Percentiles rank a stretch among this genome's conserved stretches.
Conservation (phyloP, 2,329 filamentous ascomycete species). For the Colletotrichum tofieldiae region DNA sequence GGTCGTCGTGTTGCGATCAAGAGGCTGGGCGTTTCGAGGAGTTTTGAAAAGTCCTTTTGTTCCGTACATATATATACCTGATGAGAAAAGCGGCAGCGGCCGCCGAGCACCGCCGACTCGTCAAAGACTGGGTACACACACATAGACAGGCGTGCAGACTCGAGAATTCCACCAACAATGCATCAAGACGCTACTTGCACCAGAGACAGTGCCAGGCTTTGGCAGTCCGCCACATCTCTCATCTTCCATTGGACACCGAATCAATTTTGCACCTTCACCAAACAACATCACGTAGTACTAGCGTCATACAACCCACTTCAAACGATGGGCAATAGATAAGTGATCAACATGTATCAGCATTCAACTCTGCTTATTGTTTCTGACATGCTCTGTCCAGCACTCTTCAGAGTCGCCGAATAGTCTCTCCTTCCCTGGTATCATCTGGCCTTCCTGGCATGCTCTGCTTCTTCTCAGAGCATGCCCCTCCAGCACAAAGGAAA, state of each 20-base stretch:
- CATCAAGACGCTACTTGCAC: neutral
- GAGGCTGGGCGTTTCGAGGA: neutral
- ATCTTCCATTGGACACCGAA: neutral
- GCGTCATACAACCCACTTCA: neutral
- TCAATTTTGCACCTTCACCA: neutral
- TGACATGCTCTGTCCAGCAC: conserved; percentile 23
- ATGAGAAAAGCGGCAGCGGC: neutral
- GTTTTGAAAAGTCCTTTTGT: neutral
- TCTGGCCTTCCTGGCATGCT: conserved; percentile 37
- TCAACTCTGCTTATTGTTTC: conserved; percentile 31
- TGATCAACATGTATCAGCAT: conserved; percentile 32
- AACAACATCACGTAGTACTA: neutral
- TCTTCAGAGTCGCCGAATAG: conserved; percentile 13
- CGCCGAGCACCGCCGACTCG: neutral
- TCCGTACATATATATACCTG: neutral
- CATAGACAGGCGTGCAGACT: neutral
- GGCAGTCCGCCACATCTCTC: neutral
- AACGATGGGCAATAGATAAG: no score
- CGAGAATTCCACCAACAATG: neutral
- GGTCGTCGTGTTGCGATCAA: neutral
- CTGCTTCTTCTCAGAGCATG: conserved; percentile 35
- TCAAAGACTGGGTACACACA: neutral
- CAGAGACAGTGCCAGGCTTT: neutral
- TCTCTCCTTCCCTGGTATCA: conserved; percentile 44
- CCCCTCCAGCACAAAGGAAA: conserved; percentile 38